Conservation (phyloP, 2,329 filamentous ascomycete species). For the Alternaria metachromatica region DNA sequence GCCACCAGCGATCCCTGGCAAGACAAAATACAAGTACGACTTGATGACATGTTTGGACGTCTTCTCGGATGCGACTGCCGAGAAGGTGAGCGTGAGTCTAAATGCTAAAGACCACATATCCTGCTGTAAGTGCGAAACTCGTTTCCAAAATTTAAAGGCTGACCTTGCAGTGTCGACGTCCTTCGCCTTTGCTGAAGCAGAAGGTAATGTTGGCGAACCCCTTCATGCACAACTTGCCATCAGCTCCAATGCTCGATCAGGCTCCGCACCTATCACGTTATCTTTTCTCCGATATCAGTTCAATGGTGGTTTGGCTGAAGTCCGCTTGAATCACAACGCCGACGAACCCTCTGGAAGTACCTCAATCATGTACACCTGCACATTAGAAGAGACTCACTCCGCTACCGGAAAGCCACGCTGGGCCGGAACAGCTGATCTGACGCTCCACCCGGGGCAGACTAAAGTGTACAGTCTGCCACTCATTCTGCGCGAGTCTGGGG, state of each 20-base stretch:
- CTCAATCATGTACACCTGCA: slow-evolving; percentile 30
- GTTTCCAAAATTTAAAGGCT: slow-evolving; percentile 7
- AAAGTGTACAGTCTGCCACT: slow-evolving; percentile 75
- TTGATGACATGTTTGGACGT: slow-evolving; percentile 56
- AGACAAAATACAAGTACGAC: slow-evolving; percentile 51
- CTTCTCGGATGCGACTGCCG: slow-evolving; percentile 41
- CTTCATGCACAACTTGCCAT: slow-evolving; percentile 63
- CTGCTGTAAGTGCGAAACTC: slow-evolving; percentile 47
- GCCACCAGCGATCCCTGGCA: slow-evolving; percentile 38
- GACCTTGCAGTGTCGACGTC: slow-evolving; percentile 54
- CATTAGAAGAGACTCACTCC: slow-evolving; percentile 35
- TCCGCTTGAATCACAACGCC: slow-evolving; percentile 37
- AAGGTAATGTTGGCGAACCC: slow-evolving; percentile 67
- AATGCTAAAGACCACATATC: slow-evolving; percentile 58
- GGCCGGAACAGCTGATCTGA: slow-evolving; percentile 67
- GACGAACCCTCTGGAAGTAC: slow-evolving; percentile 10
- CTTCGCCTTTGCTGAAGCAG: slow-evolving; percentile 60
- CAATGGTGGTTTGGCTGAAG: slow-evolving; percentile 53
- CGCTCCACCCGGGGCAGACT: slow-evolving; percentile 69
- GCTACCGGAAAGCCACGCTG: slow-evolving; percentile 50
- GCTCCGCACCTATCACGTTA: slow-evolving; percentile 56
- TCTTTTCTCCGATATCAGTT: slow-evolving; percentile 60
- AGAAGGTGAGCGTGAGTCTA: slow-evolving; percentile 56
- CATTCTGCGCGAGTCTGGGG: slow-evolving; percentile 81
- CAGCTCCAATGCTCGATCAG: slow-evolving; percentile 55